These are phyloP conservation scores for Cyclotella baltica DNA, from an alignment of 108 stramenopile genomes.

Conservation along the genomic window DNA sequence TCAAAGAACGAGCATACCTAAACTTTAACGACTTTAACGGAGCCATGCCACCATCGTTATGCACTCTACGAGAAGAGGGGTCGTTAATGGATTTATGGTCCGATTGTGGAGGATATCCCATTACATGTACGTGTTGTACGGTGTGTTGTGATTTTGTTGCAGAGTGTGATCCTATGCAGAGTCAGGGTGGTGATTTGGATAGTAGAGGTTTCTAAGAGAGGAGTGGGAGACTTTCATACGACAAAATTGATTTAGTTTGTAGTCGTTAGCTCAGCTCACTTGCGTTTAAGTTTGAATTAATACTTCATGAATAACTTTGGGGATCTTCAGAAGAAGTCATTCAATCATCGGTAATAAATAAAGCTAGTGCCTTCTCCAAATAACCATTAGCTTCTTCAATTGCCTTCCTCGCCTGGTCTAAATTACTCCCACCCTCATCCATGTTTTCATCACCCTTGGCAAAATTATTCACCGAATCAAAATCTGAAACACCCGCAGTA, in stretches of 20 bases:
- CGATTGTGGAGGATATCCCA: slow-evolving; percentile 52
- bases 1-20: slow-evolving; percentile 38
- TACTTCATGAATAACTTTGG: background rate
- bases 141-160: slow-evolving; percentile 56
- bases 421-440: slow-evolving; percentile 50
- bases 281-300: too few species aligned
- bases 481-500: slow-evolving; percentile 73
- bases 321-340: background rate
- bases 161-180: slow-evolving; percentile 46
- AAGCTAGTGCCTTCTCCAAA: slow-evolving; percentile 54
- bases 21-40: slow-evolving; percentile 52
- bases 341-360: slow-evolving; percentile 24
- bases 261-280: too few species aligned
- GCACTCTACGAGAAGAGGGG: slow-evolving; percentile 35
- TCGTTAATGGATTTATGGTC: slow-evolving; percentile 47
- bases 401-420: slow-evolving; percentile 64
- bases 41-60: slow-evolving; percentile 47
- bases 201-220: background rate
- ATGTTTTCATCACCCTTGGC: slow-evolving; percentile 55
- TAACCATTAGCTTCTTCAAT: slow-evolving; percentile 64
- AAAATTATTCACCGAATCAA: slow-evolving; percentile 82
- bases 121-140: slow-evolving; percentile 52
- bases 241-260: background rate
- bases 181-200: slow-evolving; percentile 25
- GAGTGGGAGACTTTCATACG: background rate